Evolutionary conservation across 1,284 basidiomycete species (phyloP), one percentile per base, ranked within the genome.

Genomic region (Kalmanozyma brasiliensis): DNA sequence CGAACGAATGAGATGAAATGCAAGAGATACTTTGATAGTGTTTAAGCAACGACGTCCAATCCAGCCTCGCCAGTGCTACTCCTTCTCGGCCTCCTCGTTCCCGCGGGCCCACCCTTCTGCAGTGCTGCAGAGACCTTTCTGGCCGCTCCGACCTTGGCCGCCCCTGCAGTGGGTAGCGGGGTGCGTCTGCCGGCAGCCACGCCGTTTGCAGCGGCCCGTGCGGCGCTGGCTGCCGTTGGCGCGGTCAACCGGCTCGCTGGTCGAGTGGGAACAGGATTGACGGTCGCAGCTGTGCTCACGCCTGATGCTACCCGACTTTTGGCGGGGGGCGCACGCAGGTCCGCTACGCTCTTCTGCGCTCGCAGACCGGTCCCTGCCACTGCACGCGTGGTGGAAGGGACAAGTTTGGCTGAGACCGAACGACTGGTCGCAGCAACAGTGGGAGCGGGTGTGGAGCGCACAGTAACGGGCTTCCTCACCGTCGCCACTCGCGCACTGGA

Each of bases 31-130:
- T n/a, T n/a, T n/a, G 26, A 11, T 29, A 29, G 26, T 11, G 26
- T 9, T 43, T 24, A 59, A 24, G 46, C 46, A 40, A 43, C 49
- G n/a, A 61, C 52, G 37, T 70, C 67, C n/a, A 70, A 35, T 23
- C 48, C 61, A 11, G 53, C 57, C 20, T 70, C 52, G 20, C 61
- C 67, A 6, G 57, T 60, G 37, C 57, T 61, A 29, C 61, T 65
- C 14, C 66, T 46, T 17, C 67, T 48, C n/a, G 40, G 33, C 45
- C 49, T 38, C 42, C 24, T 16, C 55, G n/a, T n/a, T n/a, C n/a
- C n/a, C n/a, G n/a, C n/a, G n/a, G n/a, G n/a, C n/a, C 34, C 2
- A 30, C 17, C 14, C 10, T 30, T 51, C 16, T 35, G 19, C 19
- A 45, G 22, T n/a, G 32, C 42, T 7, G 34, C 16, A 5, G n/a